Percentiles rank a stretch among this genome's conserved stretches.
Conservation (phyloP, 1,284 basidiomycete genomes). For the Pascua sp. region DNA sequence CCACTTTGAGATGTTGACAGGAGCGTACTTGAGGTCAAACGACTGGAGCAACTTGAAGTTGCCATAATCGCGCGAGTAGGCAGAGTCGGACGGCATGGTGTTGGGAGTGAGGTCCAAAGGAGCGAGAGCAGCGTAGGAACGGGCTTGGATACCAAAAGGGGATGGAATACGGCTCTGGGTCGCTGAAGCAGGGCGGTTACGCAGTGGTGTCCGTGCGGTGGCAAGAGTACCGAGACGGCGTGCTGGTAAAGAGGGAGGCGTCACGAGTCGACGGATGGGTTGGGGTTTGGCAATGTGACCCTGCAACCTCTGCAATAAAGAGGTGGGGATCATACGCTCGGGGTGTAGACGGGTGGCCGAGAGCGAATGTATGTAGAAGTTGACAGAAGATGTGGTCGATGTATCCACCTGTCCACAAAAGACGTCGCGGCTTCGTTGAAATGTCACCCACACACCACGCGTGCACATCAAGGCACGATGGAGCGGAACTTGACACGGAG, state of each 20-base stretch:
- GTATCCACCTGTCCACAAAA: too few relatives aligned
- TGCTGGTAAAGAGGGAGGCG: too few relatives aligned
- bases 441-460: too few relatives aligned
- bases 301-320: not conserved
- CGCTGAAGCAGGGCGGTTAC: not conserved
- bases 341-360: not conserved
- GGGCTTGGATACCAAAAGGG: not conserved
- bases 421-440: too few relatives aligned
- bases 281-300: too few relatives aligned
- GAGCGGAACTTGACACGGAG: not conserved
- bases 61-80: slow-evolving; percentile 30
- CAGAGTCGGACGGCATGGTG: slow-evolving; percentile 9
- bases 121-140: not conserved
- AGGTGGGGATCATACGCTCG: slow-evolving; percentile 1
- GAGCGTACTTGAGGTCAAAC: slow-evolving; percentile 46
- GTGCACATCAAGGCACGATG: too few relatives aligned
- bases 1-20: slow-evolving; percentile 47
- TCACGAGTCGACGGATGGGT: too few relatives aligned
- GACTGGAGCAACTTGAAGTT: slow-evolving; percentile 44
- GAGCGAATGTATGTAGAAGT: not conserved
- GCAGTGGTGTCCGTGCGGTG: not conserved
- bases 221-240: not conserved
- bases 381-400: not conserved
- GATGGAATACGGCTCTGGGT: not conserved
- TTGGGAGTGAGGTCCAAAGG: not conserved